Conservation (phyloP, 345 rosid genomes). For the Citrus reticulata region DNA sequence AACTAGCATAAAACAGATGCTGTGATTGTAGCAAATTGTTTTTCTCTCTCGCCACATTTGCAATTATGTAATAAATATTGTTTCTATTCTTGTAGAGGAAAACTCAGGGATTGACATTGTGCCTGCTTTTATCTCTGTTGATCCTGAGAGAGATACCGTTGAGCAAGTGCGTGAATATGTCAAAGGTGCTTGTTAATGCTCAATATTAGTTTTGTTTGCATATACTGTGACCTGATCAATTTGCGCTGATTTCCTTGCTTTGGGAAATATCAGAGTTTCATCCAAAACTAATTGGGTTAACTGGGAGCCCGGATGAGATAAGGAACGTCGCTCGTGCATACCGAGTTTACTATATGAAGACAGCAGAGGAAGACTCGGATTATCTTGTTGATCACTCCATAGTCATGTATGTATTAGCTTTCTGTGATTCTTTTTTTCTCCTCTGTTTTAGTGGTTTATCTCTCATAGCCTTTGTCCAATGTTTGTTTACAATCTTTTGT, state of each 20-base stretch:
- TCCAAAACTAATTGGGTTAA: slow-evolving; percentile 78
- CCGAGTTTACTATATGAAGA: slow-evolving; percentile 96
- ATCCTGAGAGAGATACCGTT: slow-evolving; percentile 93
- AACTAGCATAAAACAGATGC: neutral
- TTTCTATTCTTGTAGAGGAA: slow-evolving; percentile 48
- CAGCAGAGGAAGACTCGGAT: slow-evolving; percentile 93
- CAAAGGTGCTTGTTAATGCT: slow-evolving; percentile 49
- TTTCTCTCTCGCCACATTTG: neutral
- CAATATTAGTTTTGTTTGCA: neutral
- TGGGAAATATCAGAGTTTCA: slow-evolving; percentile 59
- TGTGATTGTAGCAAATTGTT: neutral
- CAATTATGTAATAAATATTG: neutral
- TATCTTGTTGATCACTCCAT: slow-evolving; percentile 99
- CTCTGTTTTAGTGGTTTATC: neutral
- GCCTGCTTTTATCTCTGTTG: slow-evolving; percentile 87
- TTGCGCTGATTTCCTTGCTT: neutral
- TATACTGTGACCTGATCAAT: neutral
- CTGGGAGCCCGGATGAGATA: slow-evolving; percentile 77
- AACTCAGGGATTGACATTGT: slow-evolving; percentile 67
- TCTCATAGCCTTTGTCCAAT: neutral
- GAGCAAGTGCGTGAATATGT: slow-evolving; percentile 93
- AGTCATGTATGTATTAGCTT: slow-evolving; percentile 60
- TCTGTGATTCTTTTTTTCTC: neutral
- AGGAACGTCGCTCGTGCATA: slow-evolving; percentile 84
- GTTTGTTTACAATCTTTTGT: neutral